These are phyloP conservation scores for Calonectria honghensis DNA, from an alignment of 2,329 filamentous ascomycete genomes.

Conservation along the genomic window DNA sequence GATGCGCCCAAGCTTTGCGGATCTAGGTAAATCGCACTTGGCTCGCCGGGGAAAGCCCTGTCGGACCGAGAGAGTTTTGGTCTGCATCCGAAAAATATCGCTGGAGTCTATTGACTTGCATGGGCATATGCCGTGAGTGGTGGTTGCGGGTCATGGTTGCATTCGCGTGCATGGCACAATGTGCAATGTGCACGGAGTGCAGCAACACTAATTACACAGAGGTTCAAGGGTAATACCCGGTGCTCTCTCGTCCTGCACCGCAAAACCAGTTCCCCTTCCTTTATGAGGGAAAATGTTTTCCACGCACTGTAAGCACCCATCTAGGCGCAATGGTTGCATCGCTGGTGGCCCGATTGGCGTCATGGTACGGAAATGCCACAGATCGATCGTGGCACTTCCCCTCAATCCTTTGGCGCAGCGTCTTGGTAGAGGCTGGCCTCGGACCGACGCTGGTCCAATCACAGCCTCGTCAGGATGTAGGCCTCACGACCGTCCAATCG, in stretches of 20 bases:
- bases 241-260: neutral
- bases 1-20: constrained; percentile 17
- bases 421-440: constrained; percentile 19
- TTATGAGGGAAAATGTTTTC: constrained; percentile 7
- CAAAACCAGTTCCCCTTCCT: neutral
- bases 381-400: constrained; percentile 22
- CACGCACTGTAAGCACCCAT: neutral
- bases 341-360: constrained; percentile 2
- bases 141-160: neutral
- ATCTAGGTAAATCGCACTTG: constrained; percentile 1
- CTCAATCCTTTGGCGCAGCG: constrained; percentile 11
- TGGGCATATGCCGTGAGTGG: neutral
- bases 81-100: constrained; percentile 6
- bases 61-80: constrained; percentile 17
- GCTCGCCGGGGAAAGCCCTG: neutral
- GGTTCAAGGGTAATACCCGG: neutral
- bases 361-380: neutral
- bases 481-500: constrained; percentile 30
- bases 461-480: neutral
- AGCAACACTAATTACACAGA: neutral
- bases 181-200: neutral
- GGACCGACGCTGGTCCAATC: constrained; percentile 48
- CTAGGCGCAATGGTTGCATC: neutral
- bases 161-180: neutral
- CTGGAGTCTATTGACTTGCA: neutral